Percentiles rank a stretch among this genome's conserved stretches.
Evolutionary conservation across 73 alveolate genomes (phyloP).

Genomic region (Paramecium bursaria): DNA sequence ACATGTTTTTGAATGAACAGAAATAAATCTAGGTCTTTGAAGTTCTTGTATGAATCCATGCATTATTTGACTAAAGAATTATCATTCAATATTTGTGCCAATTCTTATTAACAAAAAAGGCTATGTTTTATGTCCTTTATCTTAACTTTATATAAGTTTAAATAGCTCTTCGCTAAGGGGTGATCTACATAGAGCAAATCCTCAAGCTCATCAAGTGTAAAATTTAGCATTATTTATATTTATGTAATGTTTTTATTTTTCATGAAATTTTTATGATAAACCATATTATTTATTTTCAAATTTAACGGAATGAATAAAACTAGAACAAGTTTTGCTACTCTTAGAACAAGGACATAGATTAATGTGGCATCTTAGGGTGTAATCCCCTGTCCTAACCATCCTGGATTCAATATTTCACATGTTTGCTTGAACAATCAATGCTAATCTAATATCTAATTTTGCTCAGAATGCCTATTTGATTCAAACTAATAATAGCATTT

Average conservation of each 20-base stretch:
- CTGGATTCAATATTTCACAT: constrained; percentile 26
- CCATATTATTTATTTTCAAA: constrained; percentile 37
- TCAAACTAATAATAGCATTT: constrained; percentile 9
- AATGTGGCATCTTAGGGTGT: constrained; percentile 26
- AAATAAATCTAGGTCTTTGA: not conserved
- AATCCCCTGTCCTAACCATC: constrained; percentile 36
- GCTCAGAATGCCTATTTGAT: constrained; percentile 50
- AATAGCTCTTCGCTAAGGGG: too few relatives aligned
- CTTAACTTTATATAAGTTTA: too few relatives aligned
- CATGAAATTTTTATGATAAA: too few relatives aligned
- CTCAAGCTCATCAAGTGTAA: too few relatives aligned
- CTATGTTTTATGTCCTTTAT: not conserved
- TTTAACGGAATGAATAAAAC: constrained; percentile 40
- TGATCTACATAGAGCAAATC: too few relatives aligned
- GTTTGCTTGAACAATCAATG: constrained; percentile 26
- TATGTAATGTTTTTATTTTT: too few relatives aligned
- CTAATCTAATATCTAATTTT: not conserved
- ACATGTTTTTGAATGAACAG: constrained; percentile 36
- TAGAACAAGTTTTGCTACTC: constrained; percentile 50
- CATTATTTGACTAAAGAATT: constrained; percentile 1
- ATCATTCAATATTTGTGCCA: constrained; percentile 5
- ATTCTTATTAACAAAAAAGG: constrained; percentile 1
- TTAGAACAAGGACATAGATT: constrained; percentile 9
- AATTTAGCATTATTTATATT: too few relatives aligned
- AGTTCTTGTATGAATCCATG: not conserved